A percentile compares a stretch with the other conserved stretches of the same genome.
These are phyloP conservation scores for Arabis hirsuta DNA, from an alignment of 345 rosid genomes.

Conservation along the genomic window DNA sequence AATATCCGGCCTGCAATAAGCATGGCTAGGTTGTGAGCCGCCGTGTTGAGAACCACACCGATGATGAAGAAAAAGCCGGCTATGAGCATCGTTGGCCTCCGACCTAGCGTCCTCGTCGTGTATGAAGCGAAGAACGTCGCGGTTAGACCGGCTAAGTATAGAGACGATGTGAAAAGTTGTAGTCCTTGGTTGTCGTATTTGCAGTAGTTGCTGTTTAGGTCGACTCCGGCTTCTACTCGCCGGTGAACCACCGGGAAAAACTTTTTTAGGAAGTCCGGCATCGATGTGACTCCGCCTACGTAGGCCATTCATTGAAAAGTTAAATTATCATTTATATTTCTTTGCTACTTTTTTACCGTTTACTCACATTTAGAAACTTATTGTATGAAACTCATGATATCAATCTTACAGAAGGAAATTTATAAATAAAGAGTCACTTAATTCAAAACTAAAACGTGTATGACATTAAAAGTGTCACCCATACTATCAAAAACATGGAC, in stretches of 20 bases:
- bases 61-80: slow-evolving; percentile 80
- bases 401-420: no score
- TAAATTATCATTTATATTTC: not conserved
- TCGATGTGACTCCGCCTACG: slow-evolving; percentile 91
- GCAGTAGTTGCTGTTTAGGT: slow-evolving; percentile 69
- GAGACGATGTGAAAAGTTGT: slow-evolving; percentile 89
- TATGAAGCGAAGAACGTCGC: slow-evolving; percentile 95
- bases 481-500: not conserved
- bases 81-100: slow-evolving; percentile 83
- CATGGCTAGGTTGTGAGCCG: slow-evolving; percentile 85
- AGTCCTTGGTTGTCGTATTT: slow-evolving; percentile 90
- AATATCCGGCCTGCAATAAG: slow-evolving; percentile 86
- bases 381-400: not conserved
- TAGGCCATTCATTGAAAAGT: slow-evolving; percentile 12
- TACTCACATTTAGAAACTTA: not conserved
- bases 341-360: not conserved
- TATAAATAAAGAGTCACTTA: not conserved
- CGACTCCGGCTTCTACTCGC: slow-evolving; percentile 41
- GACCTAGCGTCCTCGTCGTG: slow-evolving; percentile 82
- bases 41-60: slow-evolving; percentile 76
- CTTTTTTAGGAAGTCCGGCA: slow-evolving; percentile 77
- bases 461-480: not conserved
- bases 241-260: slow-evolving; percentile 78
- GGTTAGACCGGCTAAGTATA: slow-evolving; percentile 84
- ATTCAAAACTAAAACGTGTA: not conserved